Base-by-base conservation (phyloP, 148 eudicot genomes). In the Rhododendron williamsianum region DNA sequence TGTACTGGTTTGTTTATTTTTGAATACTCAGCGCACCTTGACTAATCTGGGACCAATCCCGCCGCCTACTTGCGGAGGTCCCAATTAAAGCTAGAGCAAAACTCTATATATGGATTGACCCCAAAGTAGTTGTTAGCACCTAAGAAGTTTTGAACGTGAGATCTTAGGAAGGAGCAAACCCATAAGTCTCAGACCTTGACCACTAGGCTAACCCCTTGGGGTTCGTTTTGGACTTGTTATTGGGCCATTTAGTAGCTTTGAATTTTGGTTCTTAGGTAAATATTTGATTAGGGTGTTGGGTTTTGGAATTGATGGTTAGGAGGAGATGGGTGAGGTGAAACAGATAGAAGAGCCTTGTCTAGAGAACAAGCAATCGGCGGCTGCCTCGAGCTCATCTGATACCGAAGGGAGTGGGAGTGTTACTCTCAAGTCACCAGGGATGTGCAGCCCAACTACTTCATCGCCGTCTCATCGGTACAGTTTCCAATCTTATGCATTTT, bases 331-430 rank as follows among this genome's bases (percentile, higher is more conserved):
- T 33, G 92, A 88, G 81, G 83, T 89, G 86, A 91, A 86, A 30
- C 76, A 71, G 81, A 81, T 76, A 35, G 96, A 91, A 80, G 96
- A 89, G 84, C 91, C 82, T 86, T 94, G 95, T 86, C 84, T 90
- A 79, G 98, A 95, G 92, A 95, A 94, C 78, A 97, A 92, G 85
- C 96, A 95, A 89, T 91, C 95, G 7, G 89, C 90, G 0, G 93
- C 93, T 45, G 96, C 94, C 54, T 92, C 98, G 4, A 92, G 93
- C 86, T 95, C 98, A 41, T 93, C 93, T 4, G 84, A 87, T 87
- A 95, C 98, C 0, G 95, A 97, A 73, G 94, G 90, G 4, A 92
- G 95, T 89, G 92, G 89, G 65, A 91, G 92, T 90, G 89, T 89
- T 86, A 85, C 92, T 52, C 71, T 92, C 27, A 96, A 92, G 90